Evolutionary conservation across 352 stramenopile species (phyloP), one percentile per base, ranked within the genome.

Genomic region (Halophytophthora batemanensis): DNA sequence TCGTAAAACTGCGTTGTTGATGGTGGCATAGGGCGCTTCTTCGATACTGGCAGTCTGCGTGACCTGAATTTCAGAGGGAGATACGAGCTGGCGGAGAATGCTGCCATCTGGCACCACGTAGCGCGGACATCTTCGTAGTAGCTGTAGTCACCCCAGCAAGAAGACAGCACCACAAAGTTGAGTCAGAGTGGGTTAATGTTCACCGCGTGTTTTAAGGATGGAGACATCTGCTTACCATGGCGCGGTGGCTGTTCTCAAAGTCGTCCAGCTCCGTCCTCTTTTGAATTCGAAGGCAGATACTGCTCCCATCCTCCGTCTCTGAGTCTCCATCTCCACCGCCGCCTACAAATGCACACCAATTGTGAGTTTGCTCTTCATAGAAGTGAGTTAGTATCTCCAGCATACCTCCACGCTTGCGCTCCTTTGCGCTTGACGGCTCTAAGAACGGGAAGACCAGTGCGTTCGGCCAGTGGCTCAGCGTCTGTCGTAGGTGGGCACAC

Each of bases 1-100:
- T 41, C 83, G 71, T 55, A 95, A 59, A 33, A 94, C 66, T 1
- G 86, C 80, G 50, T 95, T 90, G 64, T 96, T 96, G 59, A 96
- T 92, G 17, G 79, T 70, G 10, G 85, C 58, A 55, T 69, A 77
- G 2, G 86, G 82, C 21, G 76, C 66, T 55, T 93, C 82, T 55
- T 90, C 79, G 12, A 53, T 58, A 23, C 51, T 87, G 6, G 66
- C 60, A 17, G 63, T 79, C 53, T 74, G 72, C 5, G 62, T 84
- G 22, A 77, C 64, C 23, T 66, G 61, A 17, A 77, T 52, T 36
- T 87, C 66, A 3, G 60, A 58, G 2, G 75, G 69, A 18, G 62
- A 74, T 25, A 93, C 69, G 18, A 95, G 61, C 43, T 93, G 82
- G 17, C 62, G 68, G 33, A 95, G 61, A 22, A 90, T 56, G 5